A percentile compares a stretch with the other conserved stretches of the same genome.
Evolutionary conservation across 495 filamentous ascomycete species (phyloP).

Genomic region (Neurospora tetraspora): DNA sequence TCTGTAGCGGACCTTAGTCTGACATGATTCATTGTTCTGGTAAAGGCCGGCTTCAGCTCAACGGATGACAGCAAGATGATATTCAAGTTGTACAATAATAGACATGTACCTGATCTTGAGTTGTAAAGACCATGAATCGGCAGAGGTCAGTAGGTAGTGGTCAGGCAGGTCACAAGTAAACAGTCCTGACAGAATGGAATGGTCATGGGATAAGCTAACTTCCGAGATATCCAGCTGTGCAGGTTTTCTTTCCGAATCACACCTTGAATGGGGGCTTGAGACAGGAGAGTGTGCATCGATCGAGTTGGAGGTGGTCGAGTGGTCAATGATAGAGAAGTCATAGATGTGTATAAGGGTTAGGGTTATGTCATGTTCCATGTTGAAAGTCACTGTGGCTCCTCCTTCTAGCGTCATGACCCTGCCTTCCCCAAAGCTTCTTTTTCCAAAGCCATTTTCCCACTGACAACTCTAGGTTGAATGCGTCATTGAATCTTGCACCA

Average conservation of each 20-base stretch:
- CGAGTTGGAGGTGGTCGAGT: background rate
- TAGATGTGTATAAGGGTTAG: background rate
- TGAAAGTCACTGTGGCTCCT: background rate
- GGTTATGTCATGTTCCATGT: background rate
- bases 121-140: background rate
- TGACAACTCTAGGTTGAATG: background rate
- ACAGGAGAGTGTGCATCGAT: background rate
- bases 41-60: too few species aligned
- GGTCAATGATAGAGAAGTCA: background rate
- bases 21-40: too few species aligned
- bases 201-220: background rate
- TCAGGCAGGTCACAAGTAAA: background rate
- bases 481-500: background rate
- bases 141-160: background rate
- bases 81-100: background rate
- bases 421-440: background rate
- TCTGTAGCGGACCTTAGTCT: too few species aligned
- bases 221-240: background rate
- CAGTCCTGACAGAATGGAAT: background rate
- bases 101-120: background rate
- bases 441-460: background rate
- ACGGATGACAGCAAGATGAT: background rate
- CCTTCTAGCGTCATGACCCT: background rate
- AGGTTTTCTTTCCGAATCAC: background rate
- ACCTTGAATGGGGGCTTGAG: background rate